These are phyloP conservation scores for Fulvia fulva DNA, from an alignment of 2,329 filamentous ascomycete species.

Conservation along the genomic window DNA sequence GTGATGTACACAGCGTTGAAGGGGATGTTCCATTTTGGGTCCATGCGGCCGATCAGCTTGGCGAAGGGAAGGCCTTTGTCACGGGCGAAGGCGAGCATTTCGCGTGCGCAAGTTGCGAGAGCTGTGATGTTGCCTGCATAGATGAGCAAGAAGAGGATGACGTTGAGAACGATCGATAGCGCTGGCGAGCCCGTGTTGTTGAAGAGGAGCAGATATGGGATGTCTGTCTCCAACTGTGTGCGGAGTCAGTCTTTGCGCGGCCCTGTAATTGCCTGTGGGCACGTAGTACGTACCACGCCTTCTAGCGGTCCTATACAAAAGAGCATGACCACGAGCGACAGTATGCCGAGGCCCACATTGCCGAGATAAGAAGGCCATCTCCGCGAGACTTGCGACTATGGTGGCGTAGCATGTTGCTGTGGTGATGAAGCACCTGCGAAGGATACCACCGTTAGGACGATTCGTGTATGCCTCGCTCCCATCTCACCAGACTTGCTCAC, in stretches of 20 bases:
- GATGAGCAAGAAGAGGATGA: slow-evolving; percentile 26
- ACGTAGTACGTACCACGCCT: slow-evolving; percentile 18
- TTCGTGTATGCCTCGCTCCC: neutral
- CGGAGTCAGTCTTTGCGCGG: neutral
- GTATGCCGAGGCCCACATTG: slow-evolving; percentile 22
- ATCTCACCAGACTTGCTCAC: neutral
- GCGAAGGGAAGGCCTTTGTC: slow-evolving; percentile 37
- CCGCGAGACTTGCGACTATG: slow-evolving; percentile 30
- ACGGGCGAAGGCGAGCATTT: slow-evolving; percentile 42
- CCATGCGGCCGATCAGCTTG: slow-evolving; percentile 27
- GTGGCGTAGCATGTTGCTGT: slow-evolving; percentile 28
- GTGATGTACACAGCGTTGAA: slow-evolving; percentile 35
- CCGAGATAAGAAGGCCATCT: slow-evolving; percentile 31
- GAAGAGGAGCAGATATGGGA: slow-evolving; percentile 28
- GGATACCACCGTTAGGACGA: neutral
- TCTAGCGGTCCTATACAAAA: slow-evolving; percentile 32
- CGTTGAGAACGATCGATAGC: slow-evolving; percentile 25
- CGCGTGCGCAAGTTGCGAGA: slow-evolving; percentile 43
- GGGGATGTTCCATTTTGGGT: slow-evolving; percentile 31
- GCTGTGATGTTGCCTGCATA: slow-evolving; percentile 26
- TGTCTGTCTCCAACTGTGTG: slow-evolving; percentile 15
- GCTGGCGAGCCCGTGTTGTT: slow-evolving; percentile 24
- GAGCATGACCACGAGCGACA: slow-evolving; percentile 27
- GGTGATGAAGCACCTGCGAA: slow-evolving; percentile 26
- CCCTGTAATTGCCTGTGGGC: neutral